These are phyloP conservation scores for Ascochyta koolunga DNA, from an alignment of 2,329 filamentous ascomycete genomes.

Conservation along the genomic window DNA sequence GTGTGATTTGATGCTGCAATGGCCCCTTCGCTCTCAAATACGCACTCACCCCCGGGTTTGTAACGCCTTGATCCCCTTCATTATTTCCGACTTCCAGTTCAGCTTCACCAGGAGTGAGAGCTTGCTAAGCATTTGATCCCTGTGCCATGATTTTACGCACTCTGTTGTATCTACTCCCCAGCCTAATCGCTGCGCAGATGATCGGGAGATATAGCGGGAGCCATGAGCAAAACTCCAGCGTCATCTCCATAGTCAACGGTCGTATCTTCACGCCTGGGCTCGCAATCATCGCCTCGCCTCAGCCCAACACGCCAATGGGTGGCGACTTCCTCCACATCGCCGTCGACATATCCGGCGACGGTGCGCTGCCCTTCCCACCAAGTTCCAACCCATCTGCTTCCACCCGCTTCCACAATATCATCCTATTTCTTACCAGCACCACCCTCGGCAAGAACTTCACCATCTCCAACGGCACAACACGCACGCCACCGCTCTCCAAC, in stretches of 20 bases:
- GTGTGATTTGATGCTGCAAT: slow-evolving; percentile 15
- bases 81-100: not conserved
- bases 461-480: slow-evolving; percentile 65
- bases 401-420: slow-evolving; percentile 67
- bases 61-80: slow-evolving; percentile 20
- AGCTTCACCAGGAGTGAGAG: not conserved
- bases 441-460: slow-evolving; percentile 70
- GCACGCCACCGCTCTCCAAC: slow-evolving; percentile 61
- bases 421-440: slow-evolving; percentile 70
- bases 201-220: slow-evolving; percentile 30
- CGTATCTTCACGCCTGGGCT: slow-evolving; percentile 74
- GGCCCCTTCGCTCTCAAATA: slow-evolving; percentile 30
- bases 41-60: slow-evolving; percentile 33
- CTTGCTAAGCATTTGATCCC: not conserved
- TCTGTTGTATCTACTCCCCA: slow-evolving; percentile 26
- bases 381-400: slow-evolving; percentile 58
- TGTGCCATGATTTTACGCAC: slow-evolving; percentile 24
- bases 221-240: slow-evolving; percentile 30
- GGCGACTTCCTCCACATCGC: slow-evolving; percentile 65
- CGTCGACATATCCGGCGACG: slow-evolving; percentile 70
- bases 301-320: slow-evolving; percentile 47
- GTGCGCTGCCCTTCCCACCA: slow-evolving; percentile 65
- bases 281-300: slow-evolving; percentile 65
- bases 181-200: slow-evolving; percentile 34
- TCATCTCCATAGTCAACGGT: slow-evolving; percentile 66